Evolutionary conservation across 202 grass and related monocot species (phyloP).

Genomic region (Brachypodium distachyon): DNA sequence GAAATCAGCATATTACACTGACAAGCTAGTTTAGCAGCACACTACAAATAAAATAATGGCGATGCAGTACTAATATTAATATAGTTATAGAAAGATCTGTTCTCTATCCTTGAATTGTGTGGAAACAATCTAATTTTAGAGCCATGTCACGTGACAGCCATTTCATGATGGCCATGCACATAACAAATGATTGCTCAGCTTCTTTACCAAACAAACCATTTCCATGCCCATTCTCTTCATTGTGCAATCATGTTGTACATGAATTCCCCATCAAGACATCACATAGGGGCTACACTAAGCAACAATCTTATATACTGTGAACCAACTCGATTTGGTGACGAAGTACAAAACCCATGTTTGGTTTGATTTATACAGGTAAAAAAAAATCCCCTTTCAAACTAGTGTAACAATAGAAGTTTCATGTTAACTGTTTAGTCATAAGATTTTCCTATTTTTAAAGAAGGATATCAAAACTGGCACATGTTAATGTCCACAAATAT

Average conservation of each 20-base stretch:
- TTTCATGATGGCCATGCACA: constrained; percentile 25
- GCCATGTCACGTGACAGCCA: constrained; percentile 21
- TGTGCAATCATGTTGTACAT: constrained; percentile 39
- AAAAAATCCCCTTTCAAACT: neutral
- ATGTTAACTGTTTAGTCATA: neutral
- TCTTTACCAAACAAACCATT: constrained; percentile 20
- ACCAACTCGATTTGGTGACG: constrained; percentile 7
- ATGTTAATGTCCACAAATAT: constrained; percentile 6
- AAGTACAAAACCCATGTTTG: constrained; percentile 5
- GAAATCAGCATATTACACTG: neutral
- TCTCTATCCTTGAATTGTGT: neutral
- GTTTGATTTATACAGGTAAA: neutral
- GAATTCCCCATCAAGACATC: constrained; percentile 6
- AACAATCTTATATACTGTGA: constrained; percentile 21
- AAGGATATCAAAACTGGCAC: neutral
- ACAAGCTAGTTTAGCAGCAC: neutral
- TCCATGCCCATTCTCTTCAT: constrained; percentile 27
- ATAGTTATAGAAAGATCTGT: neutral
- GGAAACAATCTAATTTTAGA: neutral
- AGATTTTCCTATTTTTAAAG: constrained; percentile 14
- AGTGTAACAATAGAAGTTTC: neutral
- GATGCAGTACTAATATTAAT: neutral
- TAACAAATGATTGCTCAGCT: constrained; percentile 29
- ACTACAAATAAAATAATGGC: neutral
- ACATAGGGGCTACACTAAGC: constrained; percentile 34